A percentile compares a stretch with the other conserved stretches of the same genome.
Evolutionary conservation across 805 yeast species (phyloP).

Genomic region (Isabelozyma gotoi): DNA sequence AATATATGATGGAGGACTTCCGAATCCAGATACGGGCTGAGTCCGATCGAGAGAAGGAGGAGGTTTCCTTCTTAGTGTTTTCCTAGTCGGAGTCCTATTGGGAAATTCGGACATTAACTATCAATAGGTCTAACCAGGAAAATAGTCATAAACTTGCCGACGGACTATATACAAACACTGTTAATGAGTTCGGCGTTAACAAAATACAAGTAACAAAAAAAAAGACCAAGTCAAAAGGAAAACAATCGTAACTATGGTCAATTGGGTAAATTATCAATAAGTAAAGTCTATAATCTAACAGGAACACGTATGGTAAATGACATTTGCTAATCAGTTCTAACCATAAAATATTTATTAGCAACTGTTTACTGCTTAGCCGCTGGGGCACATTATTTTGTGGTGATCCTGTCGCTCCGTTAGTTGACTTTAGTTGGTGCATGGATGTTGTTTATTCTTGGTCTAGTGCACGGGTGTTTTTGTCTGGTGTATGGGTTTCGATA

Average conservation of each 20-base stretch:
- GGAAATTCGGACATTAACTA: not conserved
- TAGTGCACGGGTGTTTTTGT: too few relatives aligned
- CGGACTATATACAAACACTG: not conserved
- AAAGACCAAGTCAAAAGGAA: not conserved
- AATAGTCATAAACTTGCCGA: not conserved
- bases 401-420: too few relatives aligned
- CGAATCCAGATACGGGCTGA: not conserved
- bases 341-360: not conserved
- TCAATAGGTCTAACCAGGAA: not conserved
- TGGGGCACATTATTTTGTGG: too few relatives aligned
- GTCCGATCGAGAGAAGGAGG: constrained; percentile 14
- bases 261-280: not conserved
- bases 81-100: constrained; percentile 7
- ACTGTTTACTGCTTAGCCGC: too few relatives aligned
- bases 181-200: not conserved
- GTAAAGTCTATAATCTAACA: not conserved
- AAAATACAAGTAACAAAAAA: not conserved
- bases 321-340: not conserved
- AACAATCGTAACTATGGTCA: not conserved
- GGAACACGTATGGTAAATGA: not conserved
- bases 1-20: not conserved
- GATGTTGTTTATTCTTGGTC: too few relatives aligned
- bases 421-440: too few relatives aligned
- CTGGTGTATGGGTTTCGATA: too few relatives aligned
- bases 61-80: constrained; percentile 24